Base-by-base conservation (phyloP, 305 asterid genomes). In the Fraxinus paxiana region DNA sequence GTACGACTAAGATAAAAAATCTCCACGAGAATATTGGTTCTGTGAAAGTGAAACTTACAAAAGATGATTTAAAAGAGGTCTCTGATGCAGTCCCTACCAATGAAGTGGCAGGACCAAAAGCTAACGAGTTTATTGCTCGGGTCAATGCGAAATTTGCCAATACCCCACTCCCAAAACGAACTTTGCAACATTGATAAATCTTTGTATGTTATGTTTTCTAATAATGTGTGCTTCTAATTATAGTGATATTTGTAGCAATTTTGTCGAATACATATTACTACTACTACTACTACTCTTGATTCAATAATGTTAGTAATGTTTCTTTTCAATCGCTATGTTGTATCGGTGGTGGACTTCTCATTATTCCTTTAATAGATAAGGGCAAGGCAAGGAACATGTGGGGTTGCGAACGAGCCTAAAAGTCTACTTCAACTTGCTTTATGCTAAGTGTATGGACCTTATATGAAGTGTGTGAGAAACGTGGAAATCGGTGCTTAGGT, bases 1-100 rank as follows among this genome's bases (percentile, higher is more conserved):
- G 96, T 67, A 87, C 93, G n/a, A 88, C 91, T 2, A 91, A 88
- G 87, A 83, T 86, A 3, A 87, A 83, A 18, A 85, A 90, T 82
- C 91, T 89, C 12, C 84, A 86, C 1, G 90, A 88, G 18, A 89
- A 89, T 30, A 71, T 85, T 1, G 90, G 84, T 70, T 81, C 89
- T 0, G 83, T 86, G 85, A 79, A 85, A 73, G 83, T 84, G 65
- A 89, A 89, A 70, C 90, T 90, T 38, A 83, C 86, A 0, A 70
- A 75, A 8, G 87, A 88, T 48, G 90, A 87, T 15, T 15, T 85
- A 30, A 80, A 83, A 78, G 88, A 85, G 83, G 34, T 89, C 8
- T 46, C 51, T 7, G 88, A 84, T 51, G 90, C 88, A 48, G 91
- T 90, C 69, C 85, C 89, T 6, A 30, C 61, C 3, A 79, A 83